A percentile compares a stretch with the other conserved stretches of the same genome.
Conservation (phyloP, 2,329 filamentous ascomycete species). For the Ploettnerulaceae sp. region DNA sequence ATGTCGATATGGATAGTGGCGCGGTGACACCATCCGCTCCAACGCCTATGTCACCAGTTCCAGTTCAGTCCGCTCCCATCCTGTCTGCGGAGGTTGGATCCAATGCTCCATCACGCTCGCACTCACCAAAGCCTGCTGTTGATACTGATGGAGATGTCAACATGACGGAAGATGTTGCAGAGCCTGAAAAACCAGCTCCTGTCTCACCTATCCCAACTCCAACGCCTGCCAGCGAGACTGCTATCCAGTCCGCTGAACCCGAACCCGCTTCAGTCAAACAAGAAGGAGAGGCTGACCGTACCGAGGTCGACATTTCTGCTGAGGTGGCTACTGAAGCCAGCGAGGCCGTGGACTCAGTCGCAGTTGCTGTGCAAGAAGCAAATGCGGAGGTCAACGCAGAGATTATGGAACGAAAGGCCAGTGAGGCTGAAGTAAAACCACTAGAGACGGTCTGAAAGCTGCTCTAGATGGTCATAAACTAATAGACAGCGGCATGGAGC, state of each 20-base stretch:
- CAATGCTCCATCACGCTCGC: slow-evolving; percentile 30
- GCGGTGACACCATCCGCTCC: slow-evolving; percentile 35
- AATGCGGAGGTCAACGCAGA: slow-evolving; percentile 32
- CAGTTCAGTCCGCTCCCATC: background rate
- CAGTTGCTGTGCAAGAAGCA: slow-evolving; percentile 10
- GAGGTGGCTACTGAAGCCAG: slow-evolving; percentile 8
- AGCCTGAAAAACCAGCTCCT: background rate
- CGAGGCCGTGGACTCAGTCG: slow-evolving; percentile 9
- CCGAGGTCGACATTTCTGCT: slow-evolving; percentile 30
- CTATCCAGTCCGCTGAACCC: slow-evolving; percentile 29
- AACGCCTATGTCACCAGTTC: slow-evolving; percentile 2
- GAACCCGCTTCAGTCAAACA: slow-evolving; percentile 32
- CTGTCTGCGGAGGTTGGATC: slow-evolving; percentile 25
- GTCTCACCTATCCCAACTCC: slow-evolving; percentile 3
- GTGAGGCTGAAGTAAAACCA: slow-evolving; percentile 8
- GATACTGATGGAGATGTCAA: slow-evolving; percentile 34
- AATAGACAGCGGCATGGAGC: background rate
- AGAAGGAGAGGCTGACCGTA: slow-evolving; percentile 30
- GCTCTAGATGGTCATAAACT: background rate
- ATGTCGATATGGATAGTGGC: slow-evolving; percentile 47
- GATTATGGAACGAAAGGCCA: slow-evolving; percentile 30
- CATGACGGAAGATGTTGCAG: slow-evolving; percentile 26
- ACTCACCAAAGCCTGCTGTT: slow-evolving; percentile 25
- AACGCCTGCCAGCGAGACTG: slow-evolving; percentile 4
- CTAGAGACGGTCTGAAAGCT: background rate